Percentiles rank a stretch among this genome's conserved stretches.
Evolutionary conservation across 2,329 filamentous ascomycete species (phyloP).

Genomic region (Lachnellula occidentalis): DNA sequence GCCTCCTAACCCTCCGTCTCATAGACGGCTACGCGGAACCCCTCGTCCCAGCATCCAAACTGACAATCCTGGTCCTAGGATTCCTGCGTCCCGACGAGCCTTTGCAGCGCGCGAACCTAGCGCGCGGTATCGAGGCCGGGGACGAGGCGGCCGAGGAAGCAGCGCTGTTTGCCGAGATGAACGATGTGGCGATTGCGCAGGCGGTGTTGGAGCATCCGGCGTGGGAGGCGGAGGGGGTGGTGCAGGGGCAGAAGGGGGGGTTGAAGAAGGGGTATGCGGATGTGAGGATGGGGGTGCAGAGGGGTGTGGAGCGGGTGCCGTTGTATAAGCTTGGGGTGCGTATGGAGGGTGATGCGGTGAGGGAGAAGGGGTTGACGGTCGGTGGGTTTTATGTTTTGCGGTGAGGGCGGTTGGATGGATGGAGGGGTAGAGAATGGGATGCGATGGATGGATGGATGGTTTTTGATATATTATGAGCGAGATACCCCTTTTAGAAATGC

Average conservation of each 20-base stretch:
- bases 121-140: slow-evolving; percentile 39
- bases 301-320: slow-evolving; percentile 51
- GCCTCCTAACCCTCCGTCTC: slow-evolving; percentile 48
- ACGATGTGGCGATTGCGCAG: slow-evolving; percentile 35
- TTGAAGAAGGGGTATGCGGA: slow-evolving; percentile 42
- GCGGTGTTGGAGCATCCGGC: slow-evolving; percentile 34
- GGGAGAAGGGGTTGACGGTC: slow-evolving; percentile 37
- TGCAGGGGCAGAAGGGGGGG: slow-evolving; percentile 37
- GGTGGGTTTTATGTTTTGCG: slow-evolving; percentile 36
- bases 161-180: slow-evolving; percentile 34
- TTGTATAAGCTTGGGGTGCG: slow-evolving; percentile 55
- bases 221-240: slow-evolving; percentile 33
- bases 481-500: no score
- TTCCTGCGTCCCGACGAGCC: slow-evolving; percentile 44
- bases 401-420: background rate
- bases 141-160: slow-evolving; percentile 34
- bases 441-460: no score
- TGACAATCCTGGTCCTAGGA: slow-evolving; percentile 56
- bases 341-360: slow-evolving; percentile 40
- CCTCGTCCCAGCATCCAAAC: slow-evolving; percentile 37
- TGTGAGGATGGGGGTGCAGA: slow-evolving; percentile 45
- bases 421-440: no score
- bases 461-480: no score
- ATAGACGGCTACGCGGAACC: slow-evolving; percentile 44
- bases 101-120: slow-evolving; percentile 38